These are phyloP conservation scores for Penicillium coprophilum DNA, from an alignment of 495 filamentous ascomycete genomes.

Conservation along the genomic window DNA sequence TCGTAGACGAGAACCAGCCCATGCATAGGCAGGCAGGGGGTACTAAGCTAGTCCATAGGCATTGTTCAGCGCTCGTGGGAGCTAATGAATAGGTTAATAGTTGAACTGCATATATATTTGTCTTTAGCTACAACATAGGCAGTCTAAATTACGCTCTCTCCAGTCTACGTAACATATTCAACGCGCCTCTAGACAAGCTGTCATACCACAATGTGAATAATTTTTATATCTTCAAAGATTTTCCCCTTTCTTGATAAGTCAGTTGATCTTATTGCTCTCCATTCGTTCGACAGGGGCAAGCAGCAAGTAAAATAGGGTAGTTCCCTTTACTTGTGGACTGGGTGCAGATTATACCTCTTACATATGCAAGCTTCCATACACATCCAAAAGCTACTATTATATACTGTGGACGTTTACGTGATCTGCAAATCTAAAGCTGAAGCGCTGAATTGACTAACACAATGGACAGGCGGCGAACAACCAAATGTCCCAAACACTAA, in stretches of 20 bases:
- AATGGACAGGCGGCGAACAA: constrained; percentile 26
- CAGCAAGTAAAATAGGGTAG: background rate
- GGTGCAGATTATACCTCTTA: background rate
- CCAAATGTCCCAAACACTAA: constrained; percentile 20
- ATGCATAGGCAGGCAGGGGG: no score
- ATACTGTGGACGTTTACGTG: background rate
- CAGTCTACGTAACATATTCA: background rate
- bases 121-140: no score
- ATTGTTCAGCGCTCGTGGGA: no score
- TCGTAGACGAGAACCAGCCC: no score
- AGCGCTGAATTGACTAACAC: constrained; percentile 38
- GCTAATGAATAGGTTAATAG: no score
- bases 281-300: background rate
- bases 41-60: no score
- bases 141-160: background rate
- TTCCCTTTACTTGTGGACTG: no score
- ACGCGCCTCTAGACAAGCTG: background rate
- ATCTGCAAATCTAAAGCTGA: constrained; percentile 23
- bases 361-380: background rate
- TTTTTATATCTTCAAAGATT: background rate
- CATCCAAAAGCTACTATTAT: background rate
- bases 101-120: no score
- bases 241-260: background rate
- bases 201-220: background rate
- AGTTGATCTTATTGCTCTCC: background rate